phyloP scores from a whole-genome alignment of 164 flowering plant species.

The Santalum album region DNA sequence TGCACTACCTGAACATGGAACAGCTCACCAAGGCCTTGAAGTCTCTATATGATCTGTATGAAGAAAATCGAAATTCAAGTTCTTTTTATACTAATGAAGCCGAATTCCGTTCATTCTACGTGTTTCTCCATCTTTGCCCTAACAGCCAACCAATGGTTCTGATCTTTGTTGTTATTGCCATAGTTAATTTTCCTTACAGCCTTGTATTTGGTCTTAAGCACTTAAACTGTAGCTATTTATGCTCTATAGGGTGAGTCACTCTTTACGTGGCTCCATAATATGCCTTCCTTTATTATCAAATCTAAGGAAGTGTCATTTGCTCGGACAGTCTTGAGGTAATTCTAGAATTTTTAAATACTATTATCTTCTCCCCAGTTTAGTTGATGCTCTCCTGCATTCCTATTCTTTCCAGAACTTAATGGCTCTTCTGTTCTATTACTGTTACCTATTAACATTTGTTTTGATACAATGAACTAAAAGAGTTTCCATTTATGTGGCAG shows the following conservation, averaged over 20 bases:
- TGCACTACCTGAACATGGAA: conserved; percentile 70
- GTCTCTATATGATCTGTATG: conserved; percentile 61
- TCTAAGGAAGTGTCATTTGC: conserved; percentile 73
- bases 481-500: conserved; percentile 19
- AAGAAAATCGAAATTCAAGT: conserved; percentile 30
- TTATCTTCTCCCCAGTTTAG: too few relatives aligned
- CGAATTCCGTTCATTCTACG: conserved; percentile 66
- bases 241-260: conserved; percentile 62
- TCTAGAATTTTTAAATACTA: neutral
- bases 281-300: conserved; percentile 38
- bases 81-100: conserved; percentile 46
- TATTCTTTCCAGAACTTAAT: too few relatives aligned
- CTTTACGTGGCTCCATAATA: conserved; percentile 53
- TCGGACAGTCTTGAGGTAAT: conserved; percentile 55
- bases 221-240: conserved; percentile 4
- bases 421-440: too few relatives aligned
- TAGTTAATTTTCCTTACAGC: neutral
- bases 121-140: conserved; percentile 72
- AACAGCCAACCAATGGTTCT: conserved; percentile 40
- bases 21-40: conserved; percentile 65
- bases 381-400: neutral
- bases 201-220: conserved; percentile 1
- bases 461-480: neutral
- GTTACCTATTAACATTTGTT: too few relatives aligned
- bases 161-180: conserved; percentile 5